Evolutionary conservation across 441 rosid species (phyloP), one percentile per base, ranked within the genome.

Genomic region (Geranium incanum): DNA sequence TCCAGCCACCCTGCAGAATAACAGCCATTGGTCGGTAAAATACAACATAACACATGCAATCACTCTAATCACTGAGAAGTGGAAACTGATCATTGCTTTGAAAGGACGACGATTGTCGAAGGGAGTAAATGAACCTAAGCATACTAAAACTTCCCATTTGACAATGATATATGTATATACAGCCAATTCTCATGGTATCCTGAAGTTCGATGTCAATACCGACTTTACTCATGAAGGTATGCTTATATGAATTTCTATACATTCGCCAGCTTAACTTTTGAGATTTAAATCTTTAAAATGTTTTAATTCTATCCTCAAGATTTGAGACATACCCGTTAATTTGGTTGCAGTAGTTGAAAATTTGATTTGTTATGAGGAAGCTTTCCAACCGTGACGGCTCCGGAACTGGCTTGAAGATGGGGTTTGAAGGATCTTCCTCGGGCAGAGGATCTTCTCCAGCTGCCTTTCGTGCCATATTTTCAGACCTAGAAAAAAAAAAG

Each of bases 371-470:
- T 76, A 90, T 81, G 52, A 94, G 97, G 79, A 94, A 94, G 84
- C 97, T 90, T 76, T 90, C 99, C 82, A 94, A 77, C 71, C 97
- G 93, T 5, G 99, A 84, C 69, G 99, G 99, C 76, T 94, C 97
- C 21, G 88, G 93, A 67, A 90, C 83, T 36, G 97, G 87, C 84
- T 94, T 94, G 70, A 94, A 94, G 52, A 90, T 78, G 12, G 97
- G 90, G 83, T 92, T 94, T 63, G 89, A 76, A 36, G 93, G 94
- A 86, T 94, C 99, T 81, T 94, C 99, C 85, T 94, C 99, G 0
- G 99, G 96, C 69, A 94, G 77, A 63, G 93, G 89, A 82, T 90
- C 99, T 72, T 90, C 99, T 67, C 99, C 99, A 16, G 92, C 87
- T 72, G 89, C 81, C 83, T 87, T 90, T 5, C 99, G 92, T 45